These are phyloP conservation scores for Xanthoconium purpureum DNA, from an alignment of 768 basidiomycete genomes.

Conservation along the genomic window DNA sequence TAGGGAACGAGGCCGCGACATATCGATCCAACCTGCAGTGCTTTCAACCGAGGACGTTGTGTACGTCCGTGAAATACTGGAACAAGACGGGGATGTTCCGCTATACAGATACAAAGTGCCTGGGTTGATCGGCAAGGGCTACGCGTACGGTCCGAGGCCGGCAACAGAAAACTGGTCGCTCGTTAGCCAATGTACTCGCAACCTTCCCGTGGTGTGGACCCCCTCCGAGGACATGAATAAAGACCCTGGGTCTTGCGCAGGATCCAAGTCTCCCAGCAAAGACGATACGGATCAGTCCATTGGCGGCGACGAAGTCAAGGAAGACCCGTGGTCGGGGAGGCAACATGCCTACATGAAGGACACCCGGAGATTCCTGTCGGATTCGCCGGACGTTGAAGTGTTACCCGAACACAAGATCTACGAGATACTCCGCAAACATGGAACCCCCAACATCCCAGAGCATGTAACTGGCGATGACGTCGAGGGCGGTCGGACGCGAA, in stretches of 20 bases:
- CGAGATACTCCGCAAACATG: background rate
- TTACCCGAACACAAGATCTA: slow-evolving; percentile 1
- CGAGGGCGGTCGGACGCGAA: background rate
- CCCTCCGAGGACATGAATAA: background rate
- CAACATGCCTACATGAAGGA: background rate
- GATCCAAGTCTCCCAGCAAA: too few relatives aligned
- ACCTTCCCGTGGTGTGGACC: background rate
- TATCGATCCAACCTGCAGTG: background rate
- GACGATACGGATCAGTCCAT: too few relatives aligned
- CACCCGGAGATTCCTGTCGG: background rate
- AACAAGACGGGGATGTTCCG: background rate
- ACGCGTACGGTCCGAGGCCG: background rate
- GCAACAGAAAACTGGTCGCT: background rate
- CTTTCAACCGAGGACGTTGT: background rate
- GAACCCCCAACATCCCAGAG: background rate
- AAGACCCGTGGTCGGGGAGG: background rate
- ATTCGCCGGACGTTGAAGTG: background rate
- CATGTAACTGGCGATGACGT: background rate
- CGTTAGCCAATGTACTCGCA: background rate
- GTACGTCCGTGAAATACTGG: background rate
- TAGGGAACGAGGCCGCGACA: background rate
- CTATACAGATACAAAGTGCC: background rate
- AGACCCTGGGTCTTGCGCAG: too few relatives aligned
- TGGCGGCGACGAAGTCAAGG: background rate
- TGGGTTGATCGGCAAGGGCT: background rate